phyloP scores from a whole-genome alignment of 306 rosid species.

The Alnus glutinosa region DNA sequence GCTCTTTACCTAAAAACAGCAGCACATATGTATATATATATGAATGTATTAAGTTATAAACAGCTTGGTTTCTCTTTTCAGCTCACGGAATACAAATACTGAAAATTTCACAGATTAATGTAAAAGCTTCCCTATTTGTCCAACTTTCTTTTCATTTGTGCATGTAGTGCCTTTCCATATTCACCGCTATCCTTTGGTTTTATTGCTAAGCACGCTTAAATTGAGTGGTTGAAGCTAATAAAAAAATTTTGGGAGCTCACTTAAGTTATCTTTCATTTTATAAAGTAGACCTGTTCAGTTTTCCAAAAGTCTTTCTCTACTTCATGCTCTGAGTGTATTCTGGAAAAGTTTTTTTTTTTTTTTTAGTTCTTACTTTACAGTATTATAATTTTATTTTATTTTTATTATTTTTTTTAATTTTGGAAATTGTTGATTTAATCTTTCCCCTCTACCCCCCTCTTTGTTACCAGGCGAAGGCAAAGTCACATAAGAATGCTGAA shows the following conservation, averaged over 20 bases:
- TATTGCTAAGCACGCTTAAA: background rate
- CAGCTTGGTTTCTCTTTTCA: background rate
- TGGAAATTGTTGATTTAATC: background rate
- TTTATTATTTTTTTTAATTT: background rate
- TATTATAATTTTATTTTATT: background rate
- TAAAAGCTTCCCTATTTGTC: no score
- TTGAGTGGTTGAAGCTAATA: background rate
- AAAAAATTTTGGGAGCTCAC: background rate
- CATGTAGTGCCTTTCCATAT: background rate
- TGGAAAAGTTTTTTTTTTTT: background rate
- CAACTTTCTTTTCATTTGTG: background rate
- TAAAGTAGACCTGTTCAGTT: background rate
- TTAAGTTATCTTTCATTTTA: background rate
- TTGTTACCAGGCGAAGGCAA: conserved; percentile 44
- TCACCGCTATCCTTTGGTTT: background rate
- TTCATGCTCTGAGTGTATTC: background rate
- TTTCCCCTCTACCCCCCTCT: background rate
- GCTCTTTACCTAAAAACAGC: background rate
- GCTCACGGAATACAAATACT: background rate
- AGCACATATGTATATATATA: background rate
- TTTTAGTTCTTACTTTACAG: background rate
- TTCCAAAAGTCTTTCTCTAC: background rate
- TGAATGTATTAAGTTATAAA: background rate
- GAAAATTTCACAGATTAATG: no score
- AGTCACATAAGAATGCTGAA: conserved; percentile 42